These are phyloP conservation scores for Fraxinus pennsylvanica DNA, from an alignment of 257 asterid genomes.

Conservation along the genomic window DNA sequence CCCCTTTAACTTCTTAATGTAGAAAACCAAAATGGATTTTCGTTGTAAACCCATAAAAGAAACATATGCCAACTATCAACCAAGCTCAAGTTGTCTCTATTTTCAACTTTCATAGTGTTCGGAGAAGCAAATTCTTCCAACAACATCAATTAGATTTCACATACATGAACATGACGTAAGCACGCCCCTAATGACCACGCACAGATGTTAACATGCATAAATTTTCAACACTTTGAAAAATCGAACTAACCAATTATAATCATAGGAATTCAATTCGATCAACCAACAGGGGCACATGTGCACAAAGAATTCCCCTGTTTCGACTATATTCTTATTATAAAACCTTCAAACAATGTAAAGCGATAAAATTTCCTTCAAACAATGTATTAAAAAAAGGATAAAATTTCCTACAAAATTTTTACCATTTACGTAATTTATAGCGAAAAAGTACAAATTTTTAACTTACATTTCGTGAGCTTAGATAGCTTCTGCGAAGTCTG, in stretches of 20 bases:
- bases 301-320: neutral
- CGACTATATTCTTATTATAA: neutral
- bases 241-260: neutral
- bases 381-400: neutral
- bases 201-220: neutral
- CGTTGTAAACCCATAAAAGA: neutral
- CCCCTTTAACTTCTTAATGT: slow-evolving; percentile 7
- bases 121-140: too few relatives aligned
- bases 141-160: neutral
- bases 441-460: neutral
- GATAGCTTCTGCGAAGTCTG: slow-evolving; percentile 53
- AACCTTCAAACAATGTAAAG: neutral
- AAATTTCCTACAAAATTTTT: neutral
- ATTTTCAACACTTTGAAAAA: neutral
- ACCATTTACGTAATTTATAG: neutral
- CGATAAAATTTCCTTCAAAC: neutral
- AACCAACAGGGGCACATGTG: neutral
- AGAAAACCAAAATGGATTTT: neutral
- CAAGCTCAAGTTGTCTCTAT: neutral
- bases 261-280: slow-evolving; percentile 10
- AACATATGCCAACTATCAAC: neutral
- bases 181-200: neutral
- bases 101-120: neutral
- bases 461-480: slow-evolving; percentile 51
- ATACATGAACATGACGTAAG: neutral